Conservation (phyloP, 768 basidiomycete genomes). For the Tylopilus subfusipes region DNA sequence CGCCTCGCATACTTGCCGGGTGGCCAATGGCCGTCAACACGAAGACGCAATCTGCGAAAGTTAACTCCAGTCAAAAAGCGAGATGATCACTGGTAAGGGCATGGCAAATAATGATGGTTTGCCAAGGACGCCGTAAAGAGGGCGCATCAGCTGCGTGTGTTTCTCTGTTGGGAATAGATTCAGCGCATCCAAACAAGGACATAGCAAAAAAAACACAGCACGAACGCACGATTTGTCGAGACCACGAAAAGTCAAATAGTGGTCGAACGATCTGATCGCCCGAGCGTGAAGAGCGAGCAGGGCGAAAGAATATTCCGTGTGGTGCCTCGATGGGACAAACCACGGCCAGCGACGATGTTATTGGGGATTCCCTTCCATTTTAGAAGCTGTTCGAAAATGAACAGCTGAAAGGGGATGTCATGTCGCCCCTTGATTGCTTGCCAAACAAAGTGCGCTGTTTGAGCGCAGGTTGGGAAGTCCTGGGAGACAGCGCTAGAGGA, state of each 20-base stretch:
- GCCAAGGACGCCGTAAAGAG: slow-evolving; percentile 26
- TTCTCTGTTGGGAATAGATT: slow-evolving; percentile 14
- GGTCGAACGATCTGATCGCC: slow-evolving; percentile 13
- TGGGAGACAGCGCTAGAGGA: slow-evolving; percentile 4
- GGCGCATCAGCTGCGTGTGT: slow-evolving; percentile 35
- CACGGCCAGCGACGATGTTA: slow-evolving; percentile 12
- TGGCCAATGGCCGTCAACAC: slow-evolving; percentile 11
- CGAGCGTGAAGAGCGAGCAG: slow-evolving; percentile 13
- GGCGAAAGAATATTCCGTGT: slow-evolving; percentile 19
- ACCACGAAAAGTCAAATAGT: background rate
- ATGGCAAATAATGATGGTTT: slow-evolving; percentile 7
- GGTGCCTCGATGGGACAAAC: slow-evolving; percentile 8
- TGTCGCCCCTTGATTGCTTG: slow-evolving; percentile 32
- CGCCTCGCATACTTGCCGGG: slow-evolving; percentile 9
- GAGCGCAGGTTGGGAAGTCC: slow-evolving; percentile 16
- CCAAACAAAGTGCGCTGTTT: slow-evolving; percentile 26
- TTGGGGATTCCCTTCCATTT: slow-evolving; percentile 31
- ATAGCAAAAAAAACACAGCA: slow-evolving; percentile 15
- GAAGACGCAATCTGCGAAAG: slow-evolving; percentile 9
- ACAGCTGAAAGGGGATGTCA: slow-evolving; percentile 27
- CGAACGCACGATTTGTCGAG: slow-evolving; percentile 1
- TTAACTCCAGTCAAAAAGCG: slow-evolving; percentile 17
- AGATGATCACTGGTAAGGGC: slow-evolving; percentile 9
- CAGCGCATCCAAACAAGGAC: slow-evolving; percentile 16
- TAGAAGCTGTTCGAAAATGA: slow-evolving; percentile 27